Conservation (phyloP, 306 rosid species). For the Rosa persica region DNA sequence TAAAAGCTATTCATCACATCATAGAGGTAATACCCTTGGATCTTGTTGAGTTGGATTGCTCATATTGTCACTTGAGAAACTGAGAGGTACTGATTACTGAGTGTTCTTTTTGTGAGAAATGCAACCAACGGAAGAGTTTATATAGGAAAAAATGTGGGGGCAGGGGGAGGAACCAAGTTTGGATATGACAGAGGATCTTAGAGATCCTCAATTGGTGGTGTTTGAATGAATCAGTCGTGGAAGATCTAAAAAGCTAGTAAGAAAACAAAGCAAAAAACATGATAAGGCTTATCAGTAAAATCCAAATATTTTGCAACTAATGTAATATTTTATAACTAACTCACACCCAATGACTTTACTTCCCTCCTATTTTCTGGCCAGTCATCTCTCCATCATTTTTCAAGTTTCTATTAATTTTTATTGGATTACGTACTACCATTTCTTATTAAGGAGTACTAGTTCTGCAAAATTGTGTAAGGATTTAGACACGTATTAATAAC, state of each 20-base stretch:
- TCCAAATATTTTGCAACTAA: neutral
- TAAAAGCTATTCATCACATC: neutral
- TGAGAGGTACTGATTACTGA: neutral
- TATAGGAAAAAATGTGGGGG: neutral
- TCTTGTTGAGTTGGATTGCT: neutral
- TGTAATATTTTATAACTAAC: too few relatives aligned
- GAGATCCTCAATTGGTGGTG: constrained; percentile 11
- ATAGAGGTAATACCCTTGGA: neutral
- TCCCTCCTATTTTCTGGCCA: too few relatives aligned
- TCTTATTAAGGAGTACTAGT: too few relatives aligned
- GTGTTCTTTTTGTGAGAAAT: neutral
- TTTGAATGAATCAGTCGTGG: constrained; percentile 9
- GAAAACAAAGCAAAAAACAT: neutral
- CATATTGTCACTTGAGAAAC: neutral
- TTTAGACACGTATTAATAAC: too few relatives aligned
- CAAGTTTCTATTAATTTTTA: too few relatives aligned
- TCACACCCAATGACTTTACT: too few relatives aligned
- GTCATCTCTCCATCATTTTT: too few relatives aligned
- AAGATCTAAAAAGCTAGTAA: neutral
- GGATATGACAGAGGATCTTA: neutral
- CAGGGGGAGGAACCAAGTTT: too few relatives aligned
- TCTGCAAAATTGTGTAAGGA: too few relatives aligned
- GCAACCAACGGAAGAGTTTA: neutral
- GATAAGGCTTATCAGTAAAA: neutral
- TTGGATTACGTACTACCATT: too few relatives aligned